phyloP scores from a whole-genome alignment of 2,329 filamentous ascomycete species.

The Epichloe festucae region DNA sequence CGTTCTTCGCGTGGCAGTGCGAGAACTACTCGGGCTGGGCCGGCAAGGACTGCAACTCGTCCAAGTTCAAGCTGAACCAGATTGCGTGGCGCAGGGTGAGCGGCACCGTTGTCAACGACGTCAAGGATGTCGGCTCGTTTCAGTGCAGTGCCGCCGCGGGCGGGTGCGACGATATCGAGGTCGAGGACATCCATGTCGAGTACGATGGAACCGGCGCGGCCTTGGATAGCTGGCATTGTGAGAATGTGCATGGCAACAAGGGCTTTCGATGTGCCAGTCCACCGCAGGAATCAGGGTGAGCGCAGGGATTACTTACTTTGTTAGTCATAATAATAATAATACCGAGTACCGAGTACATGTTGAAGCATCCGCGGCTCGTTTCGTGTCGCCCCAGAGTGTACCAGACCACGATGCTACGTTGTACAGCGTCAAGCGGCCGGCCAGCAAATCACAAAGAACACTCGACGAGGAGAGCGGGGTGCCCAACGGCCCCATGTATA shows the following conservation, averaged over 20 bases:
- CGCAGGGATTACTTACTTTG: too few species aligned
- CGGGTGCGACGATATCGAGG: conserved; percentile 18
- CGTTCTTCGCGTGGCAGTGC: conserved; percentile 23
- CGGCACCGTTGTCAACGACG: conserved; percentile 16
- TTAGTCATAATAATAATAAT: too few species aligned
- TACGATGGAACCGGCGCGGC: conserved; percentile 6
- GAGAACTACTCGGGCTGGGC: conserved; percentile 21
- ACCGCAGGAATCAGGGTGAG: neutral
- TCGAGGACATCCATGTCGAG: conserved; percentile 13
- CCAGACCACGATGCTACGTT: too few species aligned
- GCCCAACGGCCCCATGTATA: too few species aligned
- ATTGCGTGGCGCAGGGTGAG: conserved; percentile 15
- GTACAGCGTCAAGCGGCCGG: too few species aligned
- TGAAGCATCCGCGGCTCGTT: too few species aligned
- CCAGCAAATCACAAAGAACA: too few species aligned
- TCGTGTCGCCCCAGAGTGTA: too few species aligned
- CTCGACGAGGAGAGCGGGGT: too few species aligned
- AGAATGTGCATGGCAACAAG: conserved; percentile 12
- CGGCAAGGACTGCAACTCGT: conserved; percentile 22
- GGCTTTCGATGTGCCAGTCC: conserved; percentile 14
- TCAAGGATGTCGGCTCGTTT: conserved; percentile 15
- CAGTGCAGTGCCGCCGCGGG: conserved; percentile 19
- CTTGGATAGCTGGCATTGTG: conserved; percentile 15
- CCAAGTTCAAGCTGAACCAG: conserved; percentile 17
- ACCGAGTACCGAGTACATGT: too few species aligned